Evolutionary conservation across 148 eudicot species (phyloP).

Genomic region (Cornus kousa): DNA sequence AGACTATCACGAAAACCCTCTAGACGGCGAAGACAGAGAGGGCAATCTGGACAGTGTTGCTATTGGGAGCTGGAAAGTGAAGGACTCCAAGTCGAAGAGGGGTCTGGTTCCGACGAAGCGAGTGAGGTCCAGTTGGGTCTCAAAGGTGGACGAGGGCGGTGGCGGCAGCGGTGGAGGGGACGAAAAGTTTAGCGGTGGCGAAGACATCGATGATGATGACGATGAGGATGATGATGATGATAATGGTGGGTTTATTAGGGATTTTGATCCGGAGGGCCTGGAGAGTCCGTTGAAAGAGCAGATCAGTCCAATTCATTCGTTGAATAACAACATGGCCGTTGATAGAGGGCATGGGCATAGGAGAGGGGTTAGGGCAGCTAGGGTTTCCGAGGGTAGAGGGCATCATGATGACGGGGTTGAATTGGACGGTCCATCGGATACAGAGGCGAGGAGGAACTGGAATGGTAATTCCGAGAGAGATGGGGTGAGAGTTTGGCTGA

Average conservation of each 20-base stretch:
- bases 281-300: slow-evolving; percentile 41
- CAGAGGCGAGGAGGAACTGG: slow-evolving; percentile 19
- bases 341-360: slow-evolving; percentile 27
- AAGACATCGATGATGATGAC: slow-evolving; percentile 16
- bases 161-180: slow-evolving; percentile 8
- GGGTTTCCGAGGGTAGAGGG: slow-evolving; percentile 32
- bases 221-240: slow-evolving; percentile 12
- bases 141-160: slow-evolving; percentile 19
- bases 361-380: slow-evolving; percentile 25
- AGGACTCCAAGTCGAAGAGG: slow-evolving; percentile 29
- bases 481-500: slow-evolving; percentile 61
- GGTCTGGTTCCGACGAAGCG: slow-evolving; percentile 18
- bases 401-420: slow-evolving; percentile 29
- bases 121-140: slow-evolving; percentile 35
- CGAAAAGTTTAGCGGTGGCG: slow-evolving; percentile 19
- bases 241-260: slow-evolving; percentile 38
- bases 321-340: slow-evolving; percentile 17
- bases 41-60: slow-evolving; percentile 23
- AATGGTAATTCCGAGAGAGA: slow-evolving; percentile 27
- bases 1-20: slow-evolving; percentile 16
- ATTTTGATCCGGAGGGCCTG: slow-evolving; percentile 28
- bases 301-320: slow-evolving; percentile 37
- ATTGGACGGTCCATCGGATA: slow-evolving; percentile 34
- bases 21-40: slow-evolving; percentile 24
- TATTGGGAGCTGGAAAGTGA: slow-evolving; percentile 32